Evolutionary conservation across 2,329 filamentous ascomycete genomes (phyloP), one percentile per base, ranked within the genome.

Genomic region (Saccharata proteae): DNA sequence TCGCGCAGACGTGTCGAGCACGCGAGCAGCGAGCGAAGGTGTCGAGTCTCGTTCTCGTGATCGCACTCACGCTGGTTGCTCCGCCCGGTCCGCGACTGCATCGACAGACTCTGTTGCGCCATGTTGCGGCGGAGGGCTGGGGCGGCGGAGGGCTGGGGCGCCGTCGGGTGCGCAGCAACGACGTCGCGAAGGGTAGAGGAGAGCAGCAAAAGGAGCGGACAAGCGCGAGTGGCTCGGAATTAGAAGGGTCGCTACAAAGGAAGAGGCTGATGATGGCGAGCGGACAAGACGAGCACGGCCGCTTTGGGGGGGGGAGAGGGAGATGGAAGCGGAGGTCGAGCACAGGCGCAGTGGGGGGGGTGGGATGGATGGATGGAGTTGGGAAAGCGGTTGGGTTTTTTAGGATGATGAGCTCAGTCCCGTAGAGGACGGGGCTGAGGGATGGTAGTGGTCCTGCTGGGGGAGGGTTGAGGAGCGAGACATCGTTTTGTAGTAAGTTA

Each of bases 61-160:
- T 40, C 29, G 34, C 26, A 80, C 79, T 75, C 67, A 85, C 81
- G 74, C 61, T 90, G 82, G 52, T 86, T 86, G 51, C 65, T 76
- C 53, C 82, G 71, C 47, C 81, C 81, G 33, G 73, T 77, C 49
- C 81, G 72, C 40, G 80, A 82, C 64, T 85, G 50, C 62, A 64
- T 65, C 26, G 61, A 54, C 39, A 61, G 49, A 43, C 58, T 54
- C 40, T 56, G 48, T 46, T 62, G 57, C 28, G 62, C 61, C 62
- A 66, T 66, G 39, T 29, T 39, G 11, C 16, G 19, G n/a, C n/a
- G n/a, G n/a, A n/a, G n/a, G n/a, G n/a, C n/a, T n/a, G n/a, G n/a
- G n/a, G n/a, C n/a, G n/a, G n/a, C n/a, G n/a, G 15, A 23, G n/a
- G 21, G 11, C n/a, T 16, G 16, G 20, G 17, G 27, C 23, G 25